Conservation (phyloP, 1,284 basidiomycete species). For the Sanghuangporus weigelae region DNA sequence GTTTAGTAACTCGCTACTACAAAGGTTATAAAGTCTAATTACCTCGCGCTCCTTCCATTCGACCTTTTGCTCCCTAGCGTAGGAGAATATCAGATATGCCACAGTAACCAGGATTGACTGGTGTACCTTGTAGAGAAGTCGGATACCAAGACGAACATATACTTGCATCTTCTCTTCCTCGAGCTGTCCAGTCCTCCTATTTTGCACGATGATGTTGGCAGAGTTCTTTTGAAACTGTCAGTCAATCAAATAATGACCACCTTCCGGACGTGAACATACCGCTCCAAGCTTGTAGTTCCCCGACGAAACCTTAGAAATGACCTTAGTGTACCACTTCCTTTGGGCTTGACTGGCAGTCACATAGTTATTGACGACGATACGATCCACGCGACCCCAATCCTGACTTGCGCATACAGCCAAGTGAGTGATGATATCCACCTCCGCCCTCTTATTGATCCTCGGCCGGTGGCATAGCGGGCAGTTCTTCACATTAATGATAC, state of each 20-base stretch:
- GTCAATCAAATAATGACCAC: not conserved
- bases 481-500: slow-evolving; percentile 91
- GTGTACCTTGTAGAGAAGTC: slow-evolving; percentile 81
- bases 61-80: slow-evolving; percentile 68
- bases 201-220: slow-evolving; percentile 96
- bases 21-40: slow-evolving; percentile 22
- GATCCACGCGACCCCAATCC: slow-evolving; percentile 87
- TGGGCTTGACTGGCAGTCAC: slow-evolving; percentile 95
- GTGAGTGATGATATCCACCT: slow-evolving; percentile 91
- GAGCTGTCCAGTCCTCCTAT: slow-evolving; percentile 83
- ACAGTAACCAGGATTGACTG: not conserved
- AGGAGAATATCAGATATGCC: not conserved
- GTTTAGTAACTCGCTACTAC: not conserved
- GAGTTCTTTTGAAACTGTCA: slow-evolving; percentile 56
- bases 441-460: slow-evolving; percentile 77
- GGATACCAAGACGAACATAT: slow-evolving; percentile 89
- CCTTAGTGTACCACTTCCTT: slow-evolving; percentile 93
- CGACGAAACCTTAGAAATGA: slow-evolving; percentile 78
- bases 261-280: slow-evolving; percentile 38
- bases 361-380: slow-evolving; percentile 91
- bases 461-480: slow-evolving; percentile 94
- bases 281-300: slow-evolving; percentile 91
- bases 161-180: slow-evolving; percentile 99
- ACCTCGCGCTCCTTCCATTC: slow-evolving; percentile 90
- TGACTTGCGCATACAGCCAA: slow-evolving; percentile 90